Evolutionary conservation across 108 stramenopile genomes (phyloP).

Genomic region (Skeletonema potamos): DNA sequence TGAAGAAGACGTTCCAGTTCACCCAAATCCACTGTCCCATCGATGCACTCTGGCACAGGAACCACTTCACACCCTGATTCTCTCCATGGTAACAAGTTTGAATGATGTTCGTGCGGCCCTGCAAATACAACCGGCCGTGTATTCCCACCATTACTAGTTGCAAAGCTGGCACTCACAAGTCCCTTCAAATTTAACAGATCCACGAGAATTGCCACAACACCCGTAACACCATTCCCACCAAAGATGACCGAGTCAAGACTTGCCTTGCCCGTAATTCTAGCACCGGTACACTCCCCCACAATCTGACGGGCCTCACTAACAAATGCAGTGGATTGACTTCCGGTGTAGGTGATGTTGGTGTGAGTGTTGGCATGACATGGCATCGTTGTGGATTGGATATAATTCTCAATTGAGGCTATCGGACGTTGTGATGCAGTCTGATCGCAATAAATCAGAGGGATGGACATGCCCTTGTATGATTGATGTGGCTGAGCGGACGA

Average conservation of each 20-base stretch:
- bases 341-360: slow-evolving; percentile 86
- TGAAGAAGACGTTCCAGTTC: slow-evolving; percentile 73
- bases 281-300: slow-evolving; percentile 82
- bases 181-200: slow-evolving; percentile 63
- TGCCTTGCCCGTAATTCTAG: slow-evolving; percentile 89
- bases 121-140: slow-evolving; percentile 82
- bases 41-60: slow-evolving; percentile 50
- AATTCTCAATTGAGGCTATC: slow-evolving; percentile 65
- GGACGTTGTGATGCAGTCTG: slow-evolving; percentile 85
- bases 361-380: slow-evolving; percentile 96
- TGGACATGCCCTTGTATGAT: slow-evolving; percentile 25
- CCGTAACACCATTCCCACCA: slow-evolving; percentile 93
- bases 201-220: slow-evolving; percentile 79
- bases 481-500: neutral
- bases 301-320: slow-evolving; percentile 90
- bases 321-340: slow-evolving; percentile 89
- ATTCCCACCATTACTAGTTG: neutral
- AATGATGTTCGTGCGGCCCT: slow-evolving; percentile 97
- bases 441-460: slow-evolving; percentile 87
- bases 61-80: slow-evolving; percentile 86
- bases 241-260: slow-evolving; percentile 91
- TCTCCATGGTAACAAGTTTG: slow-evolving; percentile 95
- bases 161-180: neutral
- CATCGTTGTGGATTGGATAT: slow-evolving; percentile 58
- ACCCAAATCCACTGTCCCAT: slow-evolving; percentile 60